Percentiles rank a stretch among this genome's conserved stretches.
These are phyloP conservation scores for Globisporangium spinosum DNA, from an alignment of 352 stramenopile species.

Conservation along the genomic window DNA sequence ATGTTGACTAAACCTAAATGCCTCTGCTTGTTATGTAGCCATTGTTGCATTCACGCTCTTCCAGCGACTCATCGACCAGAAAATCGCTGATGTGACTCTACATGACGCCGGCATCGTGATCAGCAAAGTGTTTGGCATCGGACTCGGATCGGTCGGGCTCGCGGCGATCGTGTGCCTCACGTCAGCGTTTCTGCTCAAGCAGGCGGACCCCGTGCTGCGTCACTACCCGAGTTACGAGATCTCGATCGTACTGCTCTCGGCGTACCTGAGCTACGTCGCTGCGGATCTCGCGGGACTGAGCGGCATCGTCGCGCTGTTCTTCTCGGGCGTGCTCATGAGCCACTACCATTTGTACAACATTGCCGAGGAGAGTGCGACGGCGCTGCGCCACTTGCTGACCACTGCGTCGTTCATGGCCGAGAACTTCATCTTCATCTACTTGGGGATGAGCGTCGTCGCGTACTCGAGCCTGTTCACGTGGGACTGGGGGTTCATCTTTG, in stretches of 20 bases:
- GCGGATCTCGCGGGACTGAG: conserved; percentile 74
- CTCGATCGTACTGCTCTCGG: conserved; percentile 79
- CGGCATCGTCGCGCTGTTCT: conserved; percentile 93
- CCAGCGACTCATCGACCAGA: conserved; percentile 74
- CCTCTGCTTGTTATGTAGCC: conserved; percentile 27
- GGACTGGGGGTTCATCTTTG: conserved; percentile 82
- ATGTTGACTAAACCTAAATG: background rate
- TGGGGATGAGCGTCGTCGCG: conserved; percentile 81
- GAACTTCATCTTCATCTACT: conserved; percentile 88
- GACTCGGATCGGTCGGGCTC: conserved; percentile 73
- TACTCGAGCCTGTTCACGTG: conserved; percentile 78
- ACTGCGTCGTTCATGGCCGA: conserved; percentile 81
- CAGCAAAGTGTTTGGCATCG: conserved; percentile 79
- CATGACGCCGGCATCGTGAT: conserved; percentile 75
- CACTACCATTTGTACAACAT: conserved; percentile 88
- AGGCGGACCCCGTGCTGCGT: conserved; percentile 62
- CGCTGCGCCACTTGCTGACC: conserved; percentile 73
- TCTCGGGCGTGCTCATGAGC: conserved; percentile 88
- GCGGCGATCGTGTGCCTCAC: conserved; percentile 70
- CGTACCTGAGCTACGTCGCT: conserved; percentile 80
- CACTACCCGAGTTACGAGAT: conserved; percentile 86
- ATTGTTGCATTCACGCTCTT: conserved; percentile 85
- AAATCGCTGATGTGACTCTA: conserved; percentile 63
- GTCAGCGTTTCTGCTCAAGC: conserved; percentile 79
- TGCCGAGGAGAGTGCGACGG: conserved; percentile 66